Conservation (phyloP, 2,329 filamentous ascomycete genomes). For the Fusarium virguliforme region DNA sequence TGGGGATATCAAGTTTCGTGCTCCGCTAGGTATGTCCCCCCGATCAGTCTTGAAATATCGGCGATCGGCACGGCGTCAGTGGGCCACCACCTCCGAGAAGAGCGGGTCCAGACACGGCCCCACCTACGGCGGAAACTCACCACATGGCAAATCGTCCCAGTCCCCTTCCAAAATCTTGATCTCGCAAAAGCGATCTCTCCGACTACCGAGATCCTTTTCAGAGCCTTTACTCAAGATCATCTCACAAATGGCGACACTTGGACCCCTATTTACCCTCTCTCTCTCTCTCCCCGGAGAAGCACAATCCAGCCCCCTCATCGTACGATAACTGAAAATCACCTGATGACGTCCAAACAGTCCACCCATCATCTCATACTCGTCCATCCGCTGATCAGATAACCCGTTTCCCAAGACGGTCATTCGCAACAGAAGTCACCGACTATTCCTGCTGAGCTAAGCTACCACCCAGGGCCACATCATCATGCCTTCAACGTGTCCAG, state of each 20-base stretch:
- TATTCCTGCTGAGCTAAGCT: constrained; percentile 23
- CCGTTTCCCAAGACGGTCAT: constrained; percentile 10
- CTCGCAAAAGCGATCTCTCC: neutral
- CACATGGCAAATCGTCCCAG: constrained; percentile 8
- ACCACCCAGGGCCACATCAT: neutral
- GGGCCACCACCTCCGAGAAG: constrained; percentile 24
- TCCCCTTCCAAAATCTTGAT: neutral
- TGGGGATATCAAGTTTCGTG: neutral
- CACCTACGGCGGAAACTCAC: neutral
- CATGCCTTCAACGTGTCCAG: constrained; percentile 20
- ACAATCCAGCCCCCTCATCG: constrained; percentile 29
- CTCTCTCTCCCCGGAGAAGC: constrained; percentile 26
- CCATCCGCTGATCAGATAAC: constrained; percentile 14
- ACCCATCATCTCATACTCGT: constrained; percentile 36
- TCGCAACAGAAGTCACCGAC: constrained; percentile 2
- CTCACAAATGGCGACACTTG: neutral
- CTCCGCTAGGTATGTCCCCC: neutral
- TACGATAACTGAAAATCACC: constrained; percentile 44
- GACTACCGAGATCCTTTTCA: constrained; percentile 8
- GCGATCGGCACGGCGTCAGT: constrained; percentile 8
- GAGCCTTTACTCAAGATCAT: neutral
- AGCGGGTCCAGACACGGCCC: constrained; percentile 18
- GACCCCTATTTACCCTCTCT: neutral
- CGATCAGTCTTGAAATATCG: neutral
- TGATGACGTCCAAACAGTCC: constrained; percentile 43